A percentile compares a stretch with the other conserved stretches of the same genome.
Evolutionary conservation across 2,329 filamentous ascomycete species (phyloP).

Genomic region (Fusarium guadeloupense): DNA sequence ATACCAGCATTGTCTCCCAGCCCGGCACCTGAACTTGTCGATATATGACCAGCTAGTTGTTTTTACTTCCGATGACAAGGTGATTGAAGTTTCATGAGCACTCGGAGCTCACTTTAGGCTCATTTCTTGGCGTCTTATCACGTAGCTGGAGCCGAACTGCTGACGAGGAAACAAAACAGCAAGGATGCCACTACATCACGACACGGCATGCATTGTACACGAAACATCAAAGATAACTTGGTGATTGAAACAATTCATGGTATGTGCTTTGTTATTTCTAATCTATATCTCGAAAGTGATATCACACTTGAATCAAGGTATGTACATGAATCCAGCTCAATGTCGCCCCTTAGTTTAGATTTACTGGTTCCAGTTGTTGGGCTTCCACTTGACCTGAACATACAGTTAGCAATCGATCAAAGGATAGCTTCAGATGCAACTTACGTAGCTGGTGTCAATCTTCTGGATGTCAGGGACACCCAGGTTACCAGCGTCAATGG

Average conservation of each 20-base stretch:
- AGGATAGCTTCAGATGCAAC: not conserved
- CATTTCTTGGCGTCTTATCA: not conserved
- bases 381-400: slow-evolving; percentile 38
- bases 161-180: not conserved
- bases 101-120: not conserved
- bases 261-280: slow-evolving; percentile 17
- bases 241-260: not conserved
- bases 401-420: not conserved
- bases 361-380: slow-evolving; percentile 40
- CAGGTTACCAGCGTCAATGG: slow-evolving; percentile 55
- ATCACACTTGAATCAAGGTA: slow-evolving; percentile 35
- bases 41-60: not conserved
- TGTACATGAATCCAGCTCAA: slow-evolving; percentile 24
- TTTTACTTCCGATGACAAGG: not conserved
- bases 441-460: slow-evolving; percentile 45
- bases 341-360: not conserved
- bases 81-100: not conserved
- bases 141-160: not conserved
- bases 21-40: not conserved
- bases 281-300: slow-evolving; percentile 1
- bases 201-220: not conserved
- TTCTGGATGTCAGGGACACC: slow-evolving; percentile 51
- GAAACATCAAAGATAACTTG: not conserved
- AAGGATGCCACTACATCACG: not conserved
- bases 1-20: not conserved